Percentiles rank a stretch among this genome's conserved stretches.
Conservation (phyloP, 495 filamentous ascomycete genomes). For the Daldinia loculata region DNA sequence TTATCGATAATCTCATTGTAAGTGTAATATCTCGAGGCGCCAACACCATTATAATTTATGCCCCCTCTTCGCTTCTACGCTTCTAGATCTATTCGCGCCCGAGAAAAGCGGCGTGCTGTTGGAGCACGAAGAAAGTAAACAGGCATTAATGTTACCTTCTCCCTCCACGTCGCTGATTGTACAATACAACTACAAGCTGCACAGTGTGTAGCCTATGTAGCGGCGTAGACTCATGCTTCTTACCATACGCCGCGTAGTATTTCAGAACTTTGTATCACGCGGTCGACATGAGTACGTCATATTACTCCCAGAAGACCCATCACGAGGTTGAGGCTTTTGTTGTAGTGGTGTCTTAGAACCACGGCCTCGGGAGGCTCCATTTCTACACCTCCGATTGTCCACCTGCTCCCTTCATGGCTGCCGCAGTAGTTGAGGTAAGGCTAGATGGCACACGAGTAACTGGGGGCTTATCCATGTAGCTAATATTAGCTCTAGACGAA, state of each 20-base stretch:
- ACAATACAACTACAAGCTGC: not conserved
- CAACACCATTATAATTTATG: not conserved
- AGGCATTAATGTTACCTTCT: not conserved
- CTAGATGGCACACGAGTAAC: not conserved
- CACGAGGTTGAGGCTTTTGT: not conserved
- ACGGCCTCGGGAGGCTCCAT: not conserved
- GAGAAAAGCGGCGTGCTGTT: not conserved
- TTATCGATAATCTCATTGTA: slow-evolving; percentile 1
- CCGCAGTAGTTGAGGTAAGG: not conserved
- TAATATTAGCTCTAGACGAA: slow-evolving; percentile 1
- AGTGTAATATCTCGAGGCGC: not conserved
- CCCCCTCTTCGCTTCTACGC: not conserved
- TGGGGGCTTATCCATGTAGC: not conserved
- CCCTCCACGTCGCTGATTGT: not conserved
- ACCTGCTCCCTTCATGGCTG: not conserved
- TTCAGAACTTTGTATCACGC: not conserved
- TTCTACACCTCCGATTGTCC: not conserved
- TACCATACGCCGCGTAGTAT: not conserved
- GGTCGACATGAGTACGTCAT: not conserved
- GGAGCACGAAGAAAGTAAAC: not conserved
- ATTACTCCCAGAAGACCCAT: not conserved
- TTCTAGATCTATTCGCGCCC: not conserved
- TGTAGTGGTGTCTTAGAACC: not conserved
- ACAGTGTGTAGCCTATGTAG: not conserved
- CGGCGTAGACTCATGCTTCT: not conserved